Evolutionary conservation across 2,329 filamentous ascomycete species (phyloP).

Genomic region (Pseudogymnoascus sp.): DNA sequence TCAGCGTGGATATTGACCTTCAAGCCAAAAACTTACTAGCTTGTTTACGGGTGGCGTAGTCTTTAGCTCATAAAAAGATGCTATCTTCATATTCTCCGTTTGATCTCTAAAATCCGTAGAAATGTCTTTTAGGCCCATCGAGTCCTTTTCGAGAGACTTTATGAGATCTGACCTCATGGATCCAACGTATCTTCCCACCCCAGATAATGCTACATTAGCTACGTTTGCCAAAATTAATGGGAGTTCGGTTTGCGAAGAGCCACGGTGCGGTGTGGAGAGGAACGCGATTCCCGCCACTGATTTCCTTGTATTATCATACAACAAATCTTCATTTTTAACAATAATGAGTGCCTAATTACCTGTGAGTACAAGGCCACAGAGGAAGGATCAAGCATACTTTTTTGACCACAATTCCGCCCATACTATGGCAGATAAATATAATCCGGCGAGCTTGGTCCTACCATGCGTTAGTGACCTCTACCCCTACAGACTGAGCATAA

Average conservation of each 20-base stretch:
- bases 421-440: slow-evolving; percentile 16
- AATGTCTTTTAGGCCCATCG: slow-evolving; percentile 10
- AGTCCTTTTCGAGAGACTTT: slow-evolving; percentile 10
- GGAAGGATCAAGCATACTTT: background rate
- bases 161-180: slow-evolving; percentile 11
- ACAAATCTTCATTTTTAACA: background rate
- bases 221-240: slow-evolving; percentile 5
- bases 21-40: background rate
- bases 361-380: background rate
- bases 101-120: slow-evolving; percentile 17
- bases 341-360: slow-evolving; percentile 13
- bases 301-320: background rate
- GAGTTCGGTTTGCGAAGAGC: slow-evolving; percentile 10
- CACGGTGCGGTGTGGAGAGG: slow-evolving; percentile 10
- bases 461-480: background rate
- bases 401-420: slow-evolving; percentile 17
- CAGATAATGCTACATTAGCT: background rate
- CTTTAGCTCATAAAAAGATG: slow-evolving; percentile 15
- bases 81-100: slow-evolving; percentile 12
- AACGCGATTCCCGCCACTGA: slow-evolving; percentile 6
- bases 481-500: background rate
- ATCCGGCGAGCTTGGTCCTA: slow-evolving; percentile 10
- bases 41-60: background rate
- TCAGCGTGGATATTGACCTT: background rate
- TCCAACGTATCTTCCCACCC: slow-evolving; percentile 3